phyloP scores from a whole-genome alignment of 768 basidiomycete genomes.

The Termitomyces sp. region DNA sequence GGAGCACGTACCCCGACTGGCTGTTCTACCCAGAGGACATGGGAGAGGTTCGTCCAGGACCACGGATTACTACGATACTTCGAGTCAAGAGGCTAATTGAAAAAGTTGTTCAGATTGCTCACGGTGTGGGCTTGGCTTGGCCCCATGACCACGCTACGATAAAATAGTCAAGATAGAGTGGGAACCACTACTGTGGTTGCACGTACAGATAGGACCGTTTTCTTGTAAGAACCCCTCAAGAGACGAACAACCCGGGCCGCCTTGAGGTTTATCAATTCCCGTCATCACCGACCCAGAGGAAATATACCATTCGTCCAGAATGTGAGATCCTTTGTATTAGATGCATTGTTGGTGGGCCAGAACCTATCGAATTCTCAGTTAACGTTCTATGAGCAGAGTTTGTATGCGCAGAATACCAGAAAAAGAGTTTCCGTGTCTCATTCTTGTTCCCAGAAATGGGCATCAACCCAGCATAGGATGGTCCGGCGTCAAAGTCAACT shows the following conservation, averaged over 20 bases:
- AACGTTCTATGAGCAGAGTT: not conserved
- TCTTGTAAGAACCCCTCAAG: slow-evolving; percentile 66
- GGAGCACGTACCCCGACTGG: slow-evolving; percentile 50
- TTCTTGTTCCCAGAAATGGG: slow-evolving; percentile 55
- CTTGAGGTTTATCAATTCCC: slow-evolving; percentile 25
- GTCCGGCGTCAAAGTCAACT: slow-evolving; percentile 65
- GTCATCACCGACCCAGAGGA: not conserved
- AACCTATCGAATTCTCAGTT: slow-evolving; percentile 46
- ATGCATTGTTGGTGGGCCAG: slow-evolving; percentile 61
- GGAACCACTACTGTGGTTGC: slow-evolving; percentile 14
- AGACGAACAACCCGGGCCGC: slow-evolving; percentile 70
- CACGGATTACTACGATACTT: slow-evolving; percentile 43
- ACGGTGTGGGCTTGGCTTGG: slow-evolving; percentile 29
- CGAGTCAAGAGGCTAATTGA: not conserved
- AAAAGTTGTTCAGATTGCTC: slow-evolving; percentile 1
- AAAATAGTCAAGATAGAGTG: not conserved
- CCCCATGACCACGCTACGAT: slow-evolving; percentile 54
- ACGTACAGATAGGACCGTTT: slow-evolving; percentile 53
- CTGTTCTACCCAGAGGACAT: slow-evolving; percentile 68
- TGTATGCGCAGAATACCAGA: slow-evolving; percentile 25
- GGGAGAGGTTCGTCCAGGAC: slow-evolving; percentile 71
- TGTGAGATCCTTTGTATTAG: slow-evolving; percentile 55
- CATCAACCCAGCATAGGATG: slow-evolving; percentile 64
- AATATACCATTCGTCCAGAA: slow-evolving; percentile 53
- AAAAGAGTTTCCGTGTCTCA: slow-evolving; percentile 60